Conservation (phyloP, 2,329 filamentous ascomycete genomes). For the Colletotrichum aenigma region DNA sequence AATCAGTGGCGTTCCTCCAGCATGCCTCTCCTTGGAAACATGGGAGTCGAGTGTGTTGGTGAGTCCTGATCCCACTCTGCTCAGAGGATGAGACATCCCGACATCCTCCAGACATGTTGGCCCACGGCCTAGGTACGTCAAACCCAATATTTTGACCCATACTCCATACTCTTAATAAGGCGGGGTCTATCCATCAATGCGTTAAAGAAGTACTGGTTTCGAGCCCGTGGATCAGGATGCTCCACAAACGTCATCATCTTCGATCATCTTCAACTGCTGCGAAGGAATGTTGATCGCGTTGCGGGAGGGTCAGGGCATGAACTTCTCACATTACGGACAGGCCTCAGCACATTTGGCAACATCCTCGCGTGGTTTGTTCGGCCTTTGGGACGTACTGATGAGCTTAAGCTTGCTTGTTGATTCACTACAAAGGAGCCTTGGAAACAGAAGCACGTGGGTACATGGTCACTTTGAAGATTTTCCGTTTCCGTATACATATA, state of each 20-base stretch:
- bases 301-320: not conserved
- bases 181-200: not conserved
- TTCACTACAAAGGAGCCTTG: not conserved
- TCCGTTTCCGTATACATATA: not conserved
- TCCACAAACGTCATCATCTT: not conserved
- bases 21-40: not conserved
- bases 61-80: not conserved
- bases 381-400: not conserved
- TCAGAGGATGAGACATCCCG: not conserved
- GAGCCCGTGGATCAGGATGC: not conserved
- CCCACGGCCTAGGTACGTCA: not conserved
- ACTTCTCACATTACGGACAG: not conserved
- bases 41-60: not conserved
- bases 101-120: not conserved
- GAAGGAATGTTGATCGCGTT: not conserved
- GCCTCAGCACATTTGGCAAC: not conserved
- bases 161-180: not conserved
- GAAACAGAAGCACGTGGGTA: not conserved
- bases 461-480: not conserved
- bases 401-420: not conserved
- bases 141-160: not conserved
- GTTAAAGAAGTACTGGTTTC: not conserved
- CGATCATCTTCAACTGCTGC: not conserved
- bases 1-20: not conserved
- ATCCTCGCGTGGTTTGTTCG: not conserved